A percentile compares a stretch with the other conserved stretches of the same genome.
These are phyloP conservation scores for Penicillium sp. DNA, from an alignment of 2,329 filamentous ascomycete genomes.

Conservation along the genomic window DNA sequence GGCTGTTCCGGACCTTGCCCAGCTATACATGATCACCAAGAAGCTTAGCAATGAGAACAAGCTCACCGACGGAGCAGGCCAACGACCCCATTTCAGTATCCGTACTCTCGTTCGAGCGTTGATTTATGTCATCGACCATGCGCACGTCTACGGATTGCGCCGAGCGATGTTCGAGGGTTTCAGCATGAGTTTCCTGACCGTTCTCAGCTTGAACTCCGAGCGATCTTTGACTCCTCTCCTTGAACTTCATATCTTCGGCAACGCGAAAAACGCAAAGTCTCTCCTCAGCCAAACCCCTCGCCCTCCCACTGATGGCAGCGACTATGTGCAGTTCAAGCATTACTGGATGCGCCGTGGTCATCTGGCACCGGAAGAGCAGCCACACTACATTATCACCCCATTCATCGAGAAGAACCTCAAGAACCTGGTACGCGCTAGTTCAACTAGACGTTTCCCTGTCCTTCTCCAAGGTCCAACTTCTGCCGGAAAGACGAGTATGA, in stretches of 20 bases:
- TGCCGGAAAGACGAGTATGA: conserved; percentile 98
- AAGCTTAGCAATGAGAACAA: conserved; percentile 76
- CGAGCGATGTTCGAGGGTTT: conserved; percentile 92
- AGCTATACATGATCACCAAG: conserved; percentile 87
- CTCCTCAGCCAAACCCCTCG: conserved; percentile 77
- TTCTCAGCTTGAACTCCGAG: conserved; percentile 81
- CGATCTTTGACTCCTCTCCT: conserved; percentile 76
- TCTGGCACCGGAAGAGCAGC: conserved; percentile 66
- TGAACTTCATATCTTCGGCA: conserved; percentile 74
- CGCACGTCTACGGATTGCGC: conserved; percentile 79
- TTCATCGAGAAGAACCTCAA: conserved; percentile 94
- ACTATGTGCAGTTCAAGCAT: conserved; percentile 83
- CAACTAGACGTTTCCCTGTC: conserved; percentile 87
- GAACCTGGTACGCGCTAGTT: conserved; percentile 90
- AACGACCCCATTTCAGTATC: conserved; percentile 95
- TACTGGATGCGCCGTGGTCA: conserved; percentile 87
- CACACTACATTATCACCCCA: conserved; percentile 93
- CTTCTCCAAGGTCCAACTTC: conserved; percentile 96
- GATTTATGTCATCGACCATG: conserved; percentile 82
- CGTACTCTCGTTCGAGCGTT: conserved; percentile 89
- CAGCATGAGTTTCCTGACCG: conserved; percentile 94
- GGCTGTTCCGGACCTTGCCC: conserved; percentile 77
- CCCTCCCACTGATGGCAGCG: conserved; percentile 71
- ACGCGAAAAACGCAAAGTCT: conserved; percentile 67
- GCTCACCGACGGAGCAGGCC: conserved; percentile 90